Evolutionary conservation across 345 rosid species (phyloP), one percentile per base, ranked within the genome.

Genomic region (Rhodamnia argentea): DNA sequence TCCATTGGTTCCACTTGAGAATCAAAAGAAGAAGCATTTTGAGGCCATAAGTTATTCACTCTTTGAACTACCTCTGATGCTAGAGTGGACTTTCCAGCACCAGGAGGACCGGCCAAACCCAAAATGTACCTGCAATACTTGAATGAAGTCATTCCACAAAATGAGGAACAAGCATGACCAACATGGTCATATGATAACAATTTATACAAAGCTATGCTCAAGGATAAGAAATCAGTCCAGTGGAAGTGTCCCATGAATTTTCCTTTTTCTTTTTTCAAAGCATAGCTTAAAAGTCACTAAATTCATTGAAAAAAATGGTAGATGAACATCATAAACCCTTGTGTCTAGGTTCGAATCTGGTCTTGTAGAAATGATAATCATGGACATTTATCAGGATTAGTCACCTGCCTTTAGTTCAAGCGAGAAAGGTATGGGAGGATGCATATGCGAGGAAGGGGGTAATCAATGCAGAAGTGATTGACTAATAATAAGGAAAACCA

Each of bases 31-130:
- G 90, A 57, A 93, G 92, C 93, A 86, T 89, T 94, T 87, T 92
- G 92, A 83, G 95, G 93, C 98, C 98, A 95, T 83, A 92, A 89
- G 64, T 86, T 92, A 88, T 96, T 96, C 44, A 94, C 86, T 83
- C 96, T 94, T 56, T 57, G 88, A n/a, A 87, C 94, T 81, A 97
- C 95, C 91, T 94, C 95, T 88, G 89, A 89, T 83, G 96, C 98
- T 89, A 97, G 13, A 82, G 98, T 96, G 88, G 94, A 95, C 94
- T 97, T 97, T 85, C 99, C 99, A 55, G 96, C 94, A 88, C 99
- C 99, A 86, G 99, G 99, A 84, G 99, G 96, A 86, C 98, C 99
- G 83, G 98, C 99, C 91, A 96, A 89, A 89, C 96, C 96, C 29
- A 97, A 92, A 88, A 97, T 90, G 86, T 91, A 88, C 94, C 99